phyloP scores from a whole-genome alignment of 345 rosid genomes.

The Populus pruinosa region DNA sequence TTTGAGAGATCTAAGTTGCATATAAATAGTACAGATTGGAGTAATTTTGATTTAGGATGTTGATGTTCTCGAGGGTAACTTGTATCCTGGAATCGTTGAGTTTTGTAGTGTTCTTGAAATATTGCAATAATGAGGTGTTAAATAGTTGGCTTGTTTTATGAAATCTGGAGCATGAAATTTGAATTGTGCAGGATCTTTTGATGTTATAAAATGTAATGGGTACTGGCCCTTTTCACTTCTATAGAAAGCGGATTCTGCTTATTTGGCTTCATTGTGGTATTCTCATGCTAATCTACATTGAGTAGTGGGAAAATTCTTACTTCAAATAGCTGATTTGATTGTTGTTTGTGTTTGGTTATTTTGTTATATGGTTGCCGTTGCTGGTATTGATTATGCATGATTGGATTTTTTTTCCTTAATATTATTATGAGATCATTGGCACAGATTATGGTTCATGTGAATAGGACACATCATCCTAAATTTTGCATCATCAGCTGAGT shows the following conservation, averaged over 20 bases:
- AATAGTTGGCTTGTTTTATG: background rate
- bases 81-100: background rate
- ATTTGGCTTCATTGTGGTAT: background rate
- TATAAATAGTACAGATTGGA: background rate
- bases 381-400: background rate
- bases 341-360: background rate
- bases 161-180: background rate
- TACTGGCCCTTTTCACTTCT: background rate
- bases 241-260: background rate
- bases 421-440: background rate
- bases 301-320: background rate
- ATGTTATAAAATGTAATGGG: no score
- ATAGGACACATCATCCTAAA: background rate
- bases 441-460: background rate
- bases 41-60: background rate
- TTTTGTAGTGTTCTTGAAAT: background rate
- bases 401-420: background rate
- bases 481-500: background rate
- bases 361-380: background rate
- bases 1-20: background rate
- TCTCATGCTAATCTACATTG: background rate
- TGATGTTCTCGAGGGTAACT: background rate
- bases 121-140: background rate
- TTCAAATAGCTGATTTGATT: background rate
- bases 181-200: background rate